A percentile compares a stretch with the other conserved stretches of the same genome.
These are phyloP conservation scores for Lactuca saligna DNA, from an alignment of 129 eudicot genomes.

Conservation along the genomic window DNA sequence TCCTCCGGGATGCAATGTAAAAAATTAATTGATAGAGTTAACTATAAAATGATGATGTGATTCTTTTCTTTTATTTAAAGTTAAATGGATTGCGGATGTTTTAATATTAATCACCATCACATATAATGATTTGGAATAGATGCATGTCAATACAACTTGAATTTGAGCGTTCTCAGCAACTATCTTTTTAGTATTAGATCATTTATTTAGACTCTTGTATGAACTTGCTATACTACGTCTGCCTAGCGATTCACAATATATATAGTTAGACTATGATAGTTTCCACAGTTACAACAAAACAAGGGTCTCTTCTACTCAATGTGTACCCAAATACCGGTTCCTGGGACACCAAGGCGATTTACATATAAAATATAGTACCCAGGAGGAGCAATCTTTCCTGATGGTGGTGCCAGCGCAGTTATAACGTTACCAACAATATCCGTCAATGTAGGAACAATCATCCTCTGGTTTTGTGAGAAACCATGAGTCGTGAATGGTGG, in stretches of 20 bases:
- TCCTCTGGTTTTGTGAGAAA: constrained; percentile 57
- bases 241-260: not conserved
- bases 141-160: not conserved
- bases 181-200: not conserved
- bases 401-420: constrained; percentile 47
- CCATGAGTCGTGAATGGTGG: constrained; percentile 87
- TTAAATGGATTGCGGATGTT: no score
- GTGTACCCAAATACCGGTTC: constrained; percentile 66
- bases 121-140: no score
- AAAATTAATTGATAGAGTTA: no score
- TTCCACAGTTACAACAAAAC: not conserved
- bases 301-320: constrained; percentile 22
- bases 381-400: constrained; percentile 66
- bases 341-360: constrained; percentile 56
- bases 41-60: no score
- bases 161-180: not conserved
- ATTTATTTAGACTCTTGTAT: not conserved
- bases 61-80: no score
- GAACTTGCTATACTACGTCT: not conserved
- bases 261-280: not conserved
- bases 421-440: not conserved
- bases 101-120: not conserved
- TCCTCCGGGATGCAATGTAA: no score
- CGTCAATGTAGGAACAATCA: constrained; percentile 29
- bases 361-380: constrained; percentile 66